Base-by-base conservation (phyloP, 257 asterid genomes). In the Fraxinus excelsior region DNA sequence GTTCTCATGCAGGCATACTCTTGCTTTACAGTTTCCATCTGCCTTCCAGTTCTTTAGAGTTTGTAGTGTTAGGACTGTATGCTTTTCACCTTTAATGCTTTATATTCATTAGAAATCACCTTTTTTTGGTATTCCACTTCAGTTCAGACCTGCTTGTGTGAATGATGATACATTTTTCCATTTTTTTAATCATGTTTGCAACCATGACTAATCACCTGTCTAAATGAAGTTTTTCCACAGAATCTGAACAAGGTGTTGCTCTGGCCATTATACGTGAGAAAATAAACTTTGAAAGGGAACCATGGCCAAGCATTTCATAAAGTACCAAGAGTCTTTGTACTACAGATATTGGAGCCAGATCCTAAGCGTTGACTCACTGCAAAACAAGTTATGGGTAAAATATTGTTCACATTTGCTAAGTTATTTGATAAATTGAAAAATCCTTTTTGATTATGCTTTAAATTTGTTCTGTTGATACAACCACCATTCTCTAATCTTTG, bases 161-260 rank as follows among this genome's bases (percentile, higher is more conserved):
- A 46, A 46, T 14, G 7, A 46, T 46, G n/a, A 14, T 46, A 46
- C 56, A 46, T 13, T 46, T 46, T 46, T 46, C 56, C 56, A 13
- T 46, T 14, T 4, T 46, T 46, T 44, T 13, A 46, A 14, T 46
- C 56, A 13, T 4, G n/a, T 46, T 46, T 46, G n/a, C 19, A 46
- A 46, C 6, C 53, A 51, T 38, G 72, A 46, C 65, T 60, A 76
- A 71, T 71, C 70, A 35, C 72, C 79, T 62, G 67, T 74, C 66
- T 86, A 58, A 77, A 74, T 80, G 68, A 70, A 56, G 16, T 49
- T 46, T 82, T 78, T 67, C 31, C 84, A 68, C 96, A 94, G 97
- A 92, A 86, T 92, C 98, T 76, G 98, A 94, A 79, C 98, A 92
- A 89, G 98, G 98, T 78, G 98, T 92, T 79, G 97, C 97, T 42